Conservation (phyloP, 2,329 filamentous ascomycete genomes). For the Aureobasidium sp. region DNA sequence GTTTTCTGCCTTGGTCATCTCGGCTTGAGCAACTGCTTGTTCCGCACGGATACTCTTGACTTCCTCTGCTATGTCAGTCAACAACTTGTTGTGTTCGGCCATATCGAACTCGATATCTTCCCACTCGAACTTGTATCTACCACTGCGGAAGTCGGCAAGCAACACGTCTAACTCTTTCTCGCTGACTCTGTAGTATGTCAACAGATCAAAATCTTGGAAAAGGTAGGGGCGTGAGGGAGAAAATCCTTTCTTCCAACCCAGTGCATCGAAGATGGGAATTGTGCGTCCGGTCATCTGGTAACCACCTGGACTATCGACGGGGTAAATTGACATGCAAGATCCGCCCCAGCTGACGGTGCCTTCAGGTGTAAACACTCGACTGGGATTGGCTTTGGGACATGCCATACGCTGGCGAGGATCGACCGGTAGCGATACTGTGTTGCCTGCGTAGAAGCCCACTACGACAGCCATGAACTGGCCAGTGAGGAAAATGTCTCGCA, state of each 20-base stretch:
- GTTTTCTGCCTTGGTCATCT: constrained; percentile 40
- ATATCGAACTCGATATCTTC: constrained; percentile 46
- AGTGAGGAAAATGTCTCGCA: constrained; percentile 43
- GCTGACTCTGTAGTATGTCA: constrained; percentile 46
- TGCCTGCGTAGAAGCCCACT: constrained; percentile 47
- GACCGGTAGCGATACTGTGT: constrained; percentile 42
- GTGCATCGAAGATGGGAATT: constrained; percentile 45
- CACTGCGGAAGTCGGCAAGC: constrained; percentile 41
- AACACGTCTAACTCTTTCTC: constrained; percentile 43
- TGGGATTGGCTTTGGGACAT: constrained; percentile 49
- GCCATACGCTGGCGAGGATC: constrained; percentile 45
- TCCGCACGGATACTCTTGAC: constrained; percentile 36
- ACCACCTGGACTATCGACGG: constrained; percentile 48
- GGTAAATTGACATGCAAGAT: constrained; percentile 46
- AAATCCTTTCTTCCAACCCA: constrained; percentile 45
- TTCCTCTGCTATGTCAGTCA: constrained; percentile 39
- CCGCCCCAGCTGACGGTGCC: constrained; percentile 50
- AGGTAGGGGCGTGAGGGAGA: constrained; percentile 41
- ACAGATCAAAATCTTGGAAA: constrained; percentile 49
- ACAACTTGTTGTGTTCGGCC: constrained; percentile 43
- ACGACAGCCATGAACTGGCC: constrained; percentile 44
- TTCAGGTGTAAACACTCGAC: constrained; percentile 47
- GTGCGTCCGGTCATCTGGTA: constrained; percentile 46
- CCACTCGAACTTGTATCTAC: constrained; percentile 44
- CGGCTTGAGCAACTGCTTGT: constrained; percentile 41